Base-by-base conservation (phyloP, 2,329 filamentous ascomycete species). In the Cordyceps cicadae region DNA sequence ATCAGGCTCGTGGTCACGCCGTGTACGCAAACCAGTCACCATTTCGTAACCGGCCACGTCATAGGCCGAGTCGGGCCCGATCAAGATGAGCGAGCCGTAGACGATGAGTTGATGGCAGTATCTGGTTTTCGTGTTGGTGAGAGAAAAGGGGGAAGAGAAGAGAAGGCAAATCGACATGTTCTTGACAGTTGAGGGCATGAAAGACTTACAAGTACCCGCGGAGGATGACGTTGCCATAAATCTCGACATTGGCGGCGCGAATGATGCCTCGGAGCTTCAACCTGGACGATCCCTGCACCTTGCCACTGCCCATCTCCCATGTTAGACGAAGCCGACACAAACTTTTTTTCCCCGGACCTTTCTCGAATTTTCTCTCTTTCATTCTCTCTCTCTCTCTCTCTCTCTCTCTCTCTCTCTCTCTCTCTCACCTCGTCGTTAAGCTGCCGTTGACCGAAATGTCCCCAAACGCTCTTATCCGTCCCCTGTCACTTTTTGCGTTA, bases 281-380 rank as follows among this genome's bases (percentile, higher is more conserved):
- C 66, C 78, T 78, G 21, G 78, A 78, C 63, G 74, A 79, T 29
- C 77, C 74, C 54, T 77, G 78, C 64, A 80, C 74, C 62, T 76
- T 77, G 62, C 75, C 75, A 50, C 75, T 78, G 50, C 7, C 12
- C 12, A 69, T 37, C 9, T 60, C 39, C 43, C 52, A 45, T 54
- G 2, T 37, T 37, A 37, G 34, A 37, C 34, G 12, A 34, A 5
- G n/a, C 6, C 12, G 4, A 24, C 24, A 24, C 24, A 24, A 24
- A 24, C 24, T 24, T 24, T 24, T 24, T 24, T 4, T 4, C 24
- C 24, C 24, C 24, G 24, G 4, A 24, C 24, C 24, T 24, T 24
- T 2, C 24, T 24, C 24, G 24, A 24, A 2, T 24, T 24, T n/a
- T n/a, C n/a, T n/a, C n/a, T n/a, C n/a, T n/a, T n/a, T n/a, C n/a